These are phyloP conservation scores for Oidiodendron maius DNA, from an alignment of 495 filamentous ascomycete genomes.

Conservation along the genomic window DNA sequence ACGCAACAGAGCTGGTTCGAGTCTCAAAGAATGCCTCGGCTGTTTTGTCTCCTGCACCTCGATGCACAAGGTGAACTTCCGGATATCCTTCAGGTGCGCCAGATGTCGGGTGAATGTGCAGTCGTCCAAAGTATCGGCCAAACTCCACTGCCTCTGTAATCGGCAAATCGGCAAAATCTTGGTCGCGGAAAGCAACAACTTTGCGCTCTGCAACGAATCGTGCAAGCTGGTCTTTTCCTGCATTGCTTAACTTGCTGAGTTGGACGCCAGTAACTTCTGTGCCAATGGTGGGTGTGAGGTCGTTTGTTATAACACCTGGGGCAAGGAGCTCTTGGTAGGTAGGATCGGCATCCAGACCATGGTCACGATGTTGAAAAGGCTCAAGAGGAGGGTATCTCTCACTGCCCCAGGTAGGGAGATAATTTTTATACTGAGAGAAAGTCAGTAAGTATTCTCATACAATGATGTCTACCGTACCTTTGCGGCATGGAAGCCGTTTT, in stretches of 20 bases:
- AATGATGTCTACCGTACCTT: slow-evolving; percentile 12
- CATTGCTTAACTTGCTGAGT: slow-evolving; percentile 57
- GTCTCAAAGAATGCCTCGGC: slow-evolving; percentile 54
- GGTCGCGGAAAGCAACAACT: slow-evolving; percentile 74
- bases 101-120: slow-evolving; percentile 77
- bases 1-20: slow-evolving; percentile 63
- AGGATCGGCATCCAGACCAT: slow-evolving; percentile 65
- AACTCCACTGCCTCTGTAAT: slow-evolving; percentile 66
- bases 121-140: slow-evolving; percentile 72
- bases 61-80: slow-evolving; percentile 74
- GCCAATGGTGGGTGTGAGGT: slow-evolving; percentile 71
- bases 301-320: slow-evolving; percentile 36
- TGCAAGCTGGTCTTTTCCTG: slow-evolving; percentile 76
- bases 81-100: slow-evolving; percentile 66
- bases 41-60: slow-evolving; percentile 56
- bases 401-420: slow-evolving; percentile 68
- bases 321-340: slow-evolving; percentile 61
- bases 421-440: slow-evolving; percentile 59
- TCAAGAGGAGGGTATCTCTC: slow-evolving; percentile 59
- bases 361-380: slow-evolving; percentile 66
- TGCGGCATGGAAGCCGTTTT: slow-evolving; percentile 35
- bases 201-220: slow-evolving; percentile 73
- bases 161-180: slow-evolving; percentile 71
- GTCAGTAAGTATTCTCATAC: not conserved
- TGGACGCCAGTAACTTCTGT: slow-evolving; percentile 73